phyloP scores from a whole-genome alignment of 768 basidiomycete genomes.

The Fibroporia radiculosa region DNA sequence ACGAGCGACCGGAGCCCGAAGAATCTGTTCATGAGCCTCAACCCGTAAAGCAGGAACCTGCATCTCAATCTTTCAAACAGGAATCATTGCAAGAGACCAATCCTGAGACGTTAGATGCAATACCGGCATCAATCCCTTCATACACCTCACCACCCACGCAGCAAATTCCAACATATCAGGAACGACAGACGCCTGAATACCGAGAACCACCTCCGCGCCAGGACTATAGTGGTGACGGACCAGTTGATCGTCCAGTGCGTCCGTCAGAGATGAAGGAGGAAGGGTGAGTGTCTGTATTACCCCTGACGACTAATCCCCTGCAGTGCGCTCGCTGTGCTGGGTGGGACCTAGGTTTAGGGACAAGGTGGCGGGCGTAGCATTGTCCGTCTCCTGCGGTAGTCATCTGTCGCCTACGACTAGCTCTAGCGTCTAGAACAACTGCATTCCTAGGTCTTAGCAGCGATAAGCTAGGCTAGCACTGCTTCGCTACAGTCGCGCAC shows the following conservation, averaged over 20 bases:
- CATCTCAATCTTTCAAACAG: too few relatives aligned
- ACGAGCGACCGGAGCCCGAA: conserved; percentile 16
- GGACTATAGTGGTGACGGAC: conserved; percentile 29
- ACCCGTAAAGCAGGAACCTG: conserved; percentile 6
- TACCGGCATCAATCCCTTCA: conserved; percentile 16
- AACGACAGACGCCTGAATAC: conserved; percentile 49
- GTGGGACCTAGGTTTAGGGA: conserved; percentile 12
- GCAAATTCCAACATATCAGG: conserved; percentile 75
- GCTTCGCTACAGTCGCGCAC: conserved; percentile 38
- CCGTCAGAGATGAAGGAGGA: conserved; percentile 96
- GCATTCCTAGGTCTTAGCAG: conserved; percentile 59
- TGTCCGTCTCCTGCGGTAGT: conserved; percentile 19
- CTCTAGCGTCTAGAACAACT: conserved; percentile 69
- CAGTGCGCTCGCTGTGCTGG: conserved; percentile 8
- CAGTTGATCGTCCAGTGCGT: conserved; percentile 59
- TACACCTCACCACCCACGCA: conserved; percentile 44
- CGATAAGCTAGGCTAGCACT: conserved; percentile 71
- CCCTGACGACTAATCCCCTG: conserved; percentile 8
- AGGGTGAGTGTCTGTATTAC: conserved; percentile 65
- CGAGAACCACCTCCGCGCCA: conserved; percentile 28
- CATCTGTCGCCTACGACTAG: conserved; percentile 49
- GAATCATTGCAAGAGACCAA: too few relatives aligned
- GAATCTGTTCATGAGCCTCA: conserved; percentile 1
- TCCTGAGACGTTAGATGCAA: conserved; percentile 15
- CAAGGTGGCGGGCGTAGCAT: conserved; percentile 15